A percentile compares a stretch with the other conserved stretches of the same genome.
Evolutionary conservation across 441 rosid genomes (phyloP).

Genomic region (Populus hybrid): DNA sequence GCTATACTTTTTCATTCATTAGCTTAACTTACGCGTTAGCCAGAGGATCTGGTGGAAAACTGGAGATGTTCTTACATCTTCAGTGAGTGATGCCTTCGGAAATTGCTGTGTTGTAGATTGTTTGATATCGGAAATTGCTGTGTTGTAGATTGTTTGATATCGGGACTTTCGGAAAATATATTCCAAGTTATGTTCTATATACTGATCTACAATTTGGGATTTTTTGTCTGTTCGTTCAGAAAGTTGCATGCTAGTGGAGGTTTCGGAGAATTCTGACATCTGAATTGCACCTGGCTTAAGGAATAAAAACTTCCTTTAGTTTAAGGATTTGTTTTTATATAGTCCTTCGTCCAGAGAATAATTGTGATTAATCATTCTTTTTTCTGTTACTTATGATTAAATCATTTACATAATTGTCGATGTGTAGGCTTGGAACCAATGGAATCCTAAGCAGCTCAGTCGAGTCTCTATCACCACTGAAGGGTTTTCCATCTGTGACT

Average conservation of each 20-base stretch:
- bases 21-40: conserved; percentile 4
- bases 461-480: too few species aligned
- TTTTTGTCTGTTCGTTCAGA: conserved; percentile 1
- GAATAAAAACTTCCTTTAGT: neutral
- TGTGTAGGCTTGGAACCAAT: conserved; percentile 50
- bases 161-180: conserved; percentile 10
- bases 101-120: too few species aligned
- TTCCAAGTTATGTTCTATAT: conserved; percentile 2
- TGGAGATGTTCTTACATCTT: neutral
- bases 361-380: neutral
- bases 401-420: conserved; percentile 6
- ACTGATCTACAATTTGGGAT: conserved; percentile 2
- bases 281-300: neutral
- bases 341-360: neutral
- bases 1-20: too few species aligned
- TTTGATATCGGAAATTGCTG: conserved; percentile 9
- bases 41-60: neutral
- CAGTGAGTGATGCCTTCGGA: neutral
- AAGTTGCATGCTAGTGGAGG: neutral
- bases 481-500: conserved; percentile 35
- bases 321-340: neutral
- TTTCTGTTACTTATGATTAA: neutral
- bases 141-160: conserved; percentile 17
- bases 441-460: conserved; percentile 54
- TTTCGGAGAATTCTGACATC: neutral